Conservation (phyloP, 2,329 filamentous ascomycete species). For the Juglanconis juglandina region DNA sequence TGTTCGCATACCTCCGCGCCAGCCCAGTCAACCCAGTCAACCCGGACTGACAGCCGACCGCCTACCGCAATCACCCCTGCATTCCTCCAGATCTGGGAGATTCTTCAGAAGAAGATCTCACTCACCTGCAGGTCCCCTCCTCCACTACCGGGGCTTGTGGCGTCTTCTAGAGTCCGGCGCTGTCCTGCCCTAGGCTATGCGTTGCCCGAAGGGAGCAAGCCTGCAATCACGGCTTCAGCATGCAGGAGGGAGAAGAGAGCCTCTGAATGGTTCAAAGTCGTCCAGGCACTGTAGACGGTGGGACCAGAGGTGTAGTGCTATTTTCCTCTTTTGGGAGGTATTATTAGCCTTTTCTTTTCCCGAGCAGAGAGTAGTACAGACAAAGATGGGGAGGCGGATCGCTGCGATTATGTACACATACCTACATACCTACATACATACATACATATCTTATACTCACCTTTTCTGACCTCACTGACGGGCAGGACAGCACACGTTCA, state of each 20-base stretch:
- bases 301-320: neutral
- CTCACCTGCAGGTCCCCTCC: neutral
- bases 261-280: neutral
- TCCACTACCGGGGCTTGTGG: constrained; percentile 9
- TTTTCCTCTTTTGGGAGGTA: neutral
- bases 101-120: constrained; percentile 8
- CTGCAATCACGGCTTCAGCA: neutral
- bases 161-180: neutral
- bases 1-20: constrained; percentile 34
- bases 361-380: neutral
- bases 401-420: too few relatives aligned
- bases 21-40: neutral
- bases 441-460: constrained; percentile 3
- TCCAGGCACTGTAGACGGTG: neutral
- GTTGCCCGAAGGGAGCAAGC: constrained; percentile 6
- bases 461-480: neutral
- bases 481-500: neutral
- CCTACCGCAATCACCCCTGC: constrained; percentile 13
- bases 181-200: constrained; percentile 15
- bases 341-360: neutral
- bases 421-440: neutral
- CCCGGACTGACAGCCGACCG: constrained; percentile 1
- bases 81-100: constrained; percentile 13
- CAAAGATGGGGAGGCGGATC: too few relatives aligned
- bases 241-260: constrained; percentile 2